phyloP scores from a whole-genome alignment of 2,329 filamentous ascomycete genomes.

The Aspergillus costaricaensis region DNA sequence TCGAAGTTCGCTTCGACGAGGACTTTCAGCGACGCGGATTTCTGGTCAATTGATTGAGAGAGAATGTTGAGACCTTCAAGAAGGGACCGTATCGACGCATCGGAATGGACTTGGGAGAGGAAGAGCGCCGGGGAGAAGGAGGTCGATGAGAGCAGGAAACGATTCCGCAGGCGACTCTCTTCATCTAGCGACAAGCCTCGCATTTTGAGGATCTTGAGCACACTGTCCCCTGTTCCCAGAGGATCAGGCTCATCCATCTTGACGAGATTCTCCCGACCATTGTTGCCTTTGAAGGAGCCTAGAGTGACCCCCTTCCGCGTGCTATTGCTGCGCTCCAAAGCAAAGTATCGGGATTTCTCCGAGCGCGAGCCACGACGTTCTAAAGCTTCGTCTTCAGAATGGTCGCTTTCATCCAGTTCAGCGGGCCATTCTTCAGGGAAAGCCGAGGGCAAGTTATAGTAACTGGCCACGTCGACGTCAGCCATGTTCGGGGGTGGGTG shows the following conservation, averaged over 20 bases:
- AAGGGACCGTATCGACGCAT: slow-evolving; percentile 78
- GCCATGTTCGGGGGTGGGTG: slow-evolving; percentile 50
- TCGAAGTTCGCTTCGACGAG: slow-evolving; percentile 98
- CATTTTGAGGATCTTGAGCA: slow-evolving; percentile 75
- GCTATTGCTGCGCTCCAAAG: slow-evolving; percentile 74
- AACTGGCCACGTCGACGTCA: slow-evolving; percentile 80
- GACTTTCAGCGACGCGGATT: slow-evolving; percentile 93
- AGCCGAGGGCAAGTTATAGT: slow-evolving; percentile 80
- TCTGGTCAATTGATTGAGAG: slow-evolving; percentile 92
- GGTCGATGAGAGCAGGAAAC: slow-evolving; percentile 92
- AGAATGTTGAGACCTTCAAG: slow-evolving; percentile 81
- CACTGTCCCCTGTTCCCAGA: slow-evolving; percentile 82
- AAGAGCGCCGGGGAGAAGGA: slow-evolving; percentile 92
- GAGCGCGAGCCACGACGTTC: slow-evolving; percentile 50
- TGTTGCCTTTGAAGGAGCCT: slow-evolving; percentile 67
- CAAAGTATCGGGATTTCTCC: slow-evolving; percentile 77
- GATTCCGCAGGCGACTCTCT: slow-evolving; percentile 77
- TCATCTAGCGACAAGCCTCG: slow-evolving; percentile 81
- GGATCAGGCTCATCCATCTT: slow-evolving; percentile 93
- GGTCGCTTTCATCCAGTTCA: slow-evolving; percentile 73
- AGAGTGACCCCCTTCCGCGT: slow-evolving; percentile 66
- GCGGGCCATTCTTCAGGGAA: slow-evolving; percentile 85
- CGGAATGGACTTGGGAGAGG: slow-evolving; percentile 85
- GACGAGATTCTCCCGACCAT: slow-evolving; percentile 73
- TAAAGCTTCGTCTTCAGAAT: slow-evolving; percentile 59